phyloP scores from a whole-genome alignment of 2,329 filamentous ascomycete genomes.

The Pleoardoris graminearum region DNA sequence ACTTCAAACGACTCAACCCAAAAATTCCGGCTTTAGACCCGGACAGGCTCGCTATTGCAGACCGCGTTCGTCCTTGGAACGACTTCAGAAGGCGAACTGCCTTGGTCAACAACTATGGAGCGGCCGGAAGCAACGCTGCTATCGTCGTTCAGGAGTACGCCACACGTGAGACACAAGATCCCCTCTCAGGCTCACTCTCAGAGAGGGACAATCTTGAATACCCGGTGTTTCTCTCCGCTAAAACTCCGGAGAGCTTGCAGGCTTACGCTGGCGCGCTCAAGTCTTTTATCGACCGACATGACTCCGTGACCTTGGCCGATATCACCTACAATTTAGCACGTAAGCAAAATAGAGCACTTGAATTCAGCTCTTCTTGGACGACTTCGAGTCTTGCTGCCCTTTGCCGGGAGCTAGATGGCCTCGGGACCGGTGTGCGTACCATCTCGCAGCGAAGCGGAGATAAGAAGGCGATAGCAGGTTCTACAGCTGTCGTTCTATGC shows the following conservation, averaged over 20 bases:
- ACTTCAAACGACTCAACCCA: constrained; percentile 23
- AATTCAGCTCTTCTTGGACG: too few species aligned
- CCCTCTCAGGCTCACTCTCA: neutral
- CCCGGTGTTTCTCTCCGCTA: neutral
- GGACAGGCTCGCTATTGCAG: constrained; percentile 7
- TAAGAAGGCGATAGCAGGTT: neutral
- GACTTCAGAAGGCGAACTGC: neutral
- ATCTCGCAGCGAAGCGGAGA: neutral
- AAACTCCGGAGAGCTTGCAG: too few species aligned
- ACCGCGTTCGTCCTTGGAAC: neutral
- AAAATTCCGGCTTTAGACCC: constrained; percentile 16
- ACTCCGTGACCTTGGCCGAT: too few species aligned
- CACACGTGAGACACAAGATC: neutral
- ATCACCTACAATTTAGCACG: too few species aligned
- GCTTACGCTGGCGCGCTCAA: too few species aligned
- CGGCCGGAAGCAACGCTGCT: constrained; percentile 28
- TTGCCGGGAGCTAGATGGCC: neutral
- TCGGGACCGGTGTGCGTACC: neutral
- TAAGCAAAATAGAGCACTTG: too few species aligned
- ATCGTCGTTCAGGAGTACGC: constrained; percentile 9
- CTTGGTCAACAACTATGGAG: constrained; percentile 32
- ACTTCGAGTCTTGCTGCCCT: too few species aligned
- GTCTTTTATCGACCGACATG: too few species aligned
- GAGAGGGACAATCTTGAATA: neutral
- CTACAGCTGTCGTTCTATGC: constrained; percentile 13